Percentiles rank a stretch among this genome's conserved stretches.
phyloP scores from a whole-genome alignment of 139 green algal genomes.

The Coccomyxa sp. region DNA sequence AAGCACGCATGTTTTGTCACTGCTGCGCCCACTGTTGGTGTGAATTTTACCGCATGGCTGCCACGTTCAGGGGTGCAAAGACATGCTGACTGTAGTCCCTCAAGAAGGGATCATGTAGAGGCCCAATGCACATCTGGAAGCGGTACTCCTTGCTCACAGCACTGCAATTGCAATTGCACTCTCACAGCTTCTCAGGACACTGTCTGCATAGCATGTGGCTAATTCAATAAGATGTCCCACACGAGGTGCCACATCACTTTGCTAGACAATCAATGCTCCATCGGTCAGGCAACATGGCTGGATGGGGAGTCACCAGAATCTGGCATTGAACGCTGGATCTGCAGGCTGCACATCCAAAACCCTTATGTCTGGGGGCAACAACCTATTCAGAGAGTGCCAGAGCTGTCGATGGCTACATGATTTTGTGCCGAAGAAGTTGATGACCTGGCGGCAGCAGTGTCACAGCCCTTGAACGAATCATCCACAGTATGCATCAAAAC shows the following conservation, averaged over 20 bases:
- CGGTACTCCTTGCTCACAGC: slow-evolving; percentile 48
- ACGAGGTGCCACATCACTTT: background rate
- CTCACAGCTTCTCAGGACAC: background rate
- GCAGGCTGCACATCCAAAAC: slow-evolving; percentile 21
- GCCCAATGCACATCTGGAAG: slow-evolving; percentile 42
- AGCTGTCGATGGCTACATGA: no score
- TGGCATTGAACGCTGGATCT: no score
- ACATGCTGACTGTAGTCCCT: slow-evolving; percentile 30
- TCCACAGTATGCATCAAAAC: no score
- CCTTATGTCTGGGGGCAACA: background rate
- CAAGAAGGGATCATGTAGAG: slow-evolving; percentile 35
- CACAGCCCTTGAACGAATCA: background rate
- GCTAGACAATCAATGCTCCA: background rate
- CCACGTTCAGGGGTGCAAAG: slow-evolving; percentile 32
- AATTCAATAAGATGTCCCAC: slow-evolving; percentile 20
- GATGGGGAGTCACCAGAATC: no score
- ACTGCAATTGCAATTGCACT: background rate
- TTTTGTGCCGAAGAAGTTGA: background rate
- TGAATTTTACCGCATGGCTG: slow-evolving; percentile 28
- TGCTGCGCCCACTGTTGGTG: background rate
- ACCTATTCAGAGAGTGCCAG: background rate
- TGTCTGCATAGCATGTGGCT: background rate
- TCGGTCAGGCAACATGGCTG: no score
- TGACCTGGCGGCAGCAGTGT: background rate
- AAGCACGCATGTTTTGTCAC: background rate